Base-by-base conservation (phyloP, 306 rosid species). In the Cicer arietinum region DNA sequence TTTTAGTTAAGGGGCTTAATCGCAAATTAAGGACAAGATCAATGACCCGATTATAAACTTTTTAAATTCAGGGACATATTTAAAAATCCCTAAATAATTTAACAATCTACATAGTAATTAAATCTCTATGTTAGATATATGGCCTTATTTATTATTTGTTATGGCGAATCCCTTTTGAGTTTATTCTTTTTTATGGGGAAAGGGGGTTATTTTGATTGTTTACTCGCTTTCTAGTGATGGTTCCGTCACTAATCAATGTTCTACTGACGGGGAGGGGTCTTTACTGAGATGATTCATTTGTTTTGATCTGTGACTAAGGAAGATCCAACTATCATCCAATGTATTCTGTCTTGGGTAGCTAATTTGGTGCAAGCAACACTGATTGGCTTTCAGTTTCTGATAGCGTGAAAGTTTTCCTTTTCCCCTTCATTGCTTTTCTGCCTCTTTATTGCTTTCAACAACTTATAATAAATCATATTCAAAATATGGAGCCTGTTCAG, bases 321-420 rank as follows among this genome's bases (percentile, higher is more conserved):
- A 75, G 54, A 51, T 41, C 65, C 52, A 37, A 1, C 65, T 43
- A 56, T 51, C 58, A 66, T 45, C 56, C 18, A 58, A 12, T 60
- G 22, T 71, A 43, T 45, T 74, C 48, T 46, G 39, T 46, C 50
- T 74, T 48, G 51, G 69, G 78, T 62, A 11, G 52, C 78, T 35
- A 17, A 74, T 62, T 61, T 63, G 46, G 73, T 63, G 41, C 43
- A 1, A 51, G 56, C 47, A 17, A 30, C 25, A 25, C 14, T 41
- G 17, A 10, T 57, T 43, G 13, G 62, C 65, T 57, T 42, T 54
- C 58, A 40, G 76, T 18, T 71, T 54, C 41, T 54, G 4, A 57
- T 57, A 39, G 63, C 25, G 7, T 40, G 12, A 41, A 40, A 18
- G 10, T 54, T 56, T 16, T n/a, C 25, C 44, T 5, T 30, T 16